These are phyloP conservation scores for Tetrapisispora iriomotensis DNA, from an alignment of 805 yeast species.

Conservation along the genomic window DNA sequence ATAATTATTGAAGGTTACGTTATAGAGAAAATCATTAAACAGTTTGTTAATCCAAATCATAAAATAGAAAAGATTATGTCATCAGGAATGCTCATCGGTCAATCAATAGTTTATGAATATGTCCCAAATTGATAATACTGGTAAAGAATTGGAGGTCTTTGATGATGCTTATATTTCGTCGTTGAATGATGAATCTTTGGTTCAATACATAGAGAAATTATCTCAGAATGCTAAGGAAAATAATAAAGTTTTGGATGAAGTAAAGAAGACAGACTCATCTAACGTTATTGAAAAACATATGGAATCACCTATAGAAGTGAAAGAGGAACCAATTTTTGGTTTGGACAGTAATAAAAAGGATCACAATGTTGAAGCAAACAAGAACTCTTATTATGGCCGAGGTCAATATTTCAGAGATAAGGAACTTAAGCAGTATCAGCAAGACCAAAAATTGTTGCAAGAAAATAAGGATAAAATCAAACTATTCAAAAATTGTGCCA, in stretches of 20 bases:
- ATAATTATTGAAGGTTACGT: too few species aligned
- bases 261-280: too few species aligned
- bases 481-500: slow-evolving; percentile 52
- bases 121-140: not conserved
- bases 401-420: slow-evolving; percentile 21
- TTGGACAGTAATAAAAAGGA: not conserved
- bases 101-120: too few species aligned
- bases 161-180: slow-evolving; percentile 7
- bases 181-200: slow-evolving; percentile 16
- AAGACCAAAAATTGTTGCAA: slow-evolving; percentile 15
- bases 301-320: not conserved
- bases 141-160: not conserved
- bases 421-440: slow-evolving; percentile 15
- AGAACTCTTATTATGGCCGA: slow-evolving; percentile 8
- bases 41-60: too few species aligned
- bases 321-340: not conserved
- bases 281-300: too few species aligned
- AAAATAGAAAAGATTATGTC: too few species aligned
- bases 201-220: slow-evolving; percentile 12
- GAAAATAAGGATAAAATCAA: slow-evolving; percentile 21
- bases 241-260: too few species aligned
- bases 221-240: slow-evolving; percentile 7
- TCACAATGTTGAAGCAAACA: not conserved
- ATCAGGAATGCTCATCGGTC: too few species aligned
- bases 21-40: too few species aligned